Evolutionary conservation across 306 rosid genomes (phyloP).

Genomic region (Comarum palustre): DNA sequence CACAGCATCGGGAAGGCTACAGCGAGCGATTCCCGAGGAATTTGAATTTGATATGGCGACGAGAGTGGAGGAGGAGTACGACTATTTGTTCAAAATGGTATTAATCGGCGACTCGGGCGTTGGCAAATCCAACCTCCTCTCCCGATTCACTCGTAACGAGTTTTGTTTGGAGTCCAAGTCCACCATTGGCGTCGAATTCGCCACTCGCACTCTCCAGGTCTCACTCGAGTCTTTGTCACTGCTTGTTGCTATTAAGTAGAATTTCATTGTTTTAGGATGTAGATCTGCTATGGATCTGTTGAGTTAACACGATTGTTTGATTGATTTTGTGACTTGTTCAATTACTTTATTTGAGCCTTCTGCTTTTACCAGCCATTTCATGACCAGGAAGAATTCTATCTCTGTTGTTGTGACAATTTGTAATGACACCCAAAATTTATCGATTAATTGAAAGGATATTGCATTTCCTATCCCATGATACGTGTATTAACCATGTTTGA

Average conservation of each 20-base stretch:
- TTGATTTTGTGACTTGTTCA: no score
- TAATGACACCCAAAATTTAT: not conserved
- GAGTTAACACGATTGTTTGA: not conserved
- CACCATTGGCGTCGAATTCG: slow-evolving; percentile 94
- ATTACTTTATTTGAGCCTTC: no score
- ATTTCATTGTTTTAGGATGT: not conserved
- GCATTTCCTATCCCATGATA: not conserved
- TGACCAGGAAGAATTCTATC: not conserved
- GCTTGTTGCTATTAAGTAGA: no score
- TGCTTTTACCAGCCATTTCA: no score
- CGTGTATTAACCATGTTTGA: not conserved
- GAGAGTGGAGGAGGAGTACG: slow-evolving; percentile 83
- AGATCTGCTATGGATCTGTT: slow-evolving; percentile 18
- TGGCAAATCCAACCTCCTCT: slow-evolving; percentile 88
- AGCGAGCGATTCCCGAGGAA: no score
- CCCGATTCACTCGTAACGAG: slow-evolving; percentile 98
- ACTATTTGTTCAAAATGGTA: slow-evolving; percentile 88
- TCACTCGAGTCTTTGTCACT: not conserved
- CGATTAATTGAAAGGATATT: not conserved
- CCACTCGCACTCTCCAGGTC: slow-evolving; percentile 90
- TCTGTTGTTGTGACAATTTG: not conserved
- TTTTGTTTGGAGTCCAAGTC: slow-evolving; percentile 92
- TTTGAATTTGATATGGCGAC: slow-evolving; percentile 40
- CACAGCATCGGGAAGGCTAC: no score
- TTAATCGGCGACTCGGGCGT: slow-evolving; percentile 94